Evolutionary conservation across 2,329 filamentous ascomycete species (phyloP), one percentile per base, ranked within the genome.

Genomic region (Arthrinium phaeospermum): DNA sequence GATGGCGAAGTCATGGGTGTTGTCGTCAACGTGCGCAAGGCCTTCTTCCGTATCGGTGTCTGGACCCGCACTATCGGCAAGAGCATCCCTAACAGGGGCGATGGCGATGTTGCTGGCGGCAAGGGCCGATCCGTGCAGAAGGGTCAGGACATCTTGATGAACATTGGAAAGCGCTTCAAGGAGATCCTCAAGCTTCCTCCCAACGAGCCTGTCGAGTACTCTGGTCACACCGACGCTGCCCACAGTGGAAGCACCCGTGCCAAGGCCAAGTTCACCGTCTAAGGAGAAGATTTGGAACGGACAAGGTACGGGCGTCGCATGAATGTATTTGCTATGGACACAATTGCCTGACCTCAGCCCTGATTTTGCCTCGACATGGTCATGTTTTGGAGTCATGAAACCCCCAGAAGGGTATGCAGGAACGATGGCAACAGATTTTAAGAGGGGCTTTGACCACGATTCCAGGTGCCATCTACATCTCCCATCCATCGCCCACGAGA

Each of bases 1-100:
- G 96, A 98, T 81, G 95, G 95, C 78, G 97, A 99, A 85, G 93
- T 99, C 83, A 98, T 98, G 96, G 96, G 96, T 76, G 97, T 99
- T 46, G 96, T 99, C 37, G 95, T 98, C 87, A 99, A 99, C 84
- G 96, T 99, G 73, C 93, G 96, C 84, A 98, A 98, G 88, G 95
- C 93, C 70, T 98, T 99, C 87, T 99, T 95, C 90, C 94, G 96
- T 87, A 93, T 99, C 77, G 95, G 96, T 81, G 91, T 98, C 78
- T 99, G 97, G 96, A 99, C 96, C 75, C 93, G 95, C 80, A 97
- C 95, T 72, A 94, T 94, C 71, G 96, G 96, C 81, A 96, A 96
- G 87, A 90, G 89, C 80, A 92, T 95, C 73, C 92, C 92, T 1
- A 91, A 90, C 73, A 93, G 94, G 76, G 93, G 93, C 72, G 91